Percentiles rank a stretch among this genome's conserved stretches.
These are phyloP conservation scores for Sphagnum magellanicum DNA, from an alignment of 228 moss, liverwort and hornwort genomes.

Conservation along the genomic window DNA sequence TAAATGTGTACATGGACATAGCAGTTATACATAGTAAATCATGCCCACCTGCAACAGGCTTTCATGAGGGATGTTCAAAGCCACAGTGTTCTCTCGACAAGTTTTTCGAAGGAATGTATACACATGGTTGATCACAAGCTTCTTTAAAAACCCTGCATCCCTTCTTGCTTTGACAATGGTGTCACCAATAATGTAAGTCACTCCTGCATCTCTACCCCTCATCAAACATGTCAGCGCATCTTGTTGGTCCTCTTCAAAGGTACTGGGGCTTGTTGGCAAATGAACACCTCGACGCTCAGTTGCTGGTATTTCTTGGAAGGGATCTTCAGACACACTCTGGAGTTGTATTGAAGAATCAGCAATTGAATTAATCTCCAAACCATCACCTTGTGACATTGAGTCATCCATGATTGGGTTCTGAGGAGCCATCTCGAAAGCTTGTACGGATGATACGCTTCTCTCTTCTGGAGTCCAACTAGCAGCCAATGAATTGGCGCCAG, in stretches of 20 bases:
- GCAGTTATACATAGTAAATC: slow-evolving; percentile 68
- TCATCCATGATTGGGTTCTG: slow-evolving; percentile 9
- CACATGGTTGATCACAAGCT: slow-evolving; percentile 51
- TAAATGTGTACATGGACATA: too few species aligned
- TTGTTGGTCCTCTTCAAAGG: neutral
- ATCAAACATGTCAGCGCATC: slow-evolving; percentile 42
- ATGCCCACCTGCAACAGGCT: slow-evolving; percentile 89
- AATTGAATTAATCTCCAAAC: slow-evolving; percentile 2
- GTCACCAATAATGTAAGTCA: slow-evolving; percentile 78
- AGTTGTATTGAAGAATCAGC: neutral
- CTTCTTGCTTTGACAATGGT: slow-evolving; percentile 54
- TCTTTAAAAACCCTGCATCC: slow-evolving; percentile 52
- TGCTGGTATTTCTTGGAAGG: neutral
- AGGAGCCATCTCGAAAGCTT: neutral
- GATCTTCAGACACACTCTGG: too few species aligned
- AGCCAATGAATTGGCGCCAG: too few species aligned
- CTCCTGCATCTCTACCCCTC: slow-evolving; percentile 51
- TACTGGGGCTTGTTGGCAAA: neutral
- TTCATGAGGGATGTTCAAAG: slow-evolving; percentile 74
- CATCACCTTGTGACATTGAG: slow-evolving; percentile 11
- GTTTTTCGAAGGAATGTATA: slow-evolving; percentile 58
- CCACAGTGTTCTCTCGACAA: slow-evolving; percentile 61
- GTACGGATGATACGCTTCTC: slow-evolving; percentile 6
- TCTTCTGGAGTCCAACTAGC: slow-evolving; percentile 36
- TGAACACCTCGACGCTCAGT: neutral